A percentile compares a stretch with the other conserved stretches of the same genome.
Conservation (phyloP, 768 basidiomycete species). For the Boletales sp. region DNA sequence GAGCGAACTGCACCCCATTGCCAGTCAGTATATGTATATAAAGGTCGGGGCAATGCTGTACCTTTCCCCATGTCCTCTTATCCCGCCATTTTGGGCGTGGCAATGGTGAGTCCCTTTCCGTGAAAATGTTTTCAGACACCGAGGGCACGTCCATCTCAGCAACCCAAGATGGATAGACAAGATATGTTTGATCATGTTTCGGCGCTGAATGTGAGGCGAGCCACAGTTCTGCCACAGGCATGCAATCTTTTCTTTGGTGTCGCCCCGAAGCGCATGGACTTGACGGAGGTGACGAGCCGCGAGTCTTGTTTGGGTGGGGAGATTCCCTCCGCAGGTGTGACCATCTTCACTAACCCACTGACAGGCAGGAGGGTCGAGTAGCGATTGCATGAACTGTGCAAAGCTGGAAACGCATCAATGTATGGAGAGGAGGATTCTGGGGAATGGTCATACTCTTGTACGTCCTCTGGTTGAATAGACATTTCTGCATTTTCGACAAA, state of each 20-base stretch:
- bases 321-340: neutral
- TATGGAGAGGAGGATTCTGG: too few species aligned
- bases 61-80: too few species aligned
- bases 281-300: neutral
- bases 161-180: neutral
- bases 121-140: neutral
- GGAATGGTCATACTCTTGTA: too few species aligned
- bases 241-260: neutral
- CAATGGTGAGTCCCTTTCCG: neutral
- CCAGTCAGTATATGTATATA: too few species aligned
- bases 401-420: neutral
- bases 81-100: neutral
- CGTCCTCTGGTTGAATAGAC: too few species aligned
- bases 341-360: neutral
- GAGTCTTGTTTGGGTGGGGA: neutral
- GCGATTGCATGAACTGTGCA: neutral
- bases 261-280: neutral
- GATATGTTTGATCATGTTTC: neutral
- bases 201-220: neutral
- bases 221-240: neutral
- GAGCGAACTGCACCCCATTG: too few species aligned
- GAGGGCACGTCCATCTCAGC: conserved; percentile 3
- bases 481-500: too few species aligned
- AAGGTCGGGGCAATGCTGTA: too few species aligned
- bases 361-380: neutral